Evolutionary conservation across 2,329 filamentous ascomycete species (phyloP), one percentile per base, ranked within the genome.

Genomic region (Aureobasidium lini): DNA sequence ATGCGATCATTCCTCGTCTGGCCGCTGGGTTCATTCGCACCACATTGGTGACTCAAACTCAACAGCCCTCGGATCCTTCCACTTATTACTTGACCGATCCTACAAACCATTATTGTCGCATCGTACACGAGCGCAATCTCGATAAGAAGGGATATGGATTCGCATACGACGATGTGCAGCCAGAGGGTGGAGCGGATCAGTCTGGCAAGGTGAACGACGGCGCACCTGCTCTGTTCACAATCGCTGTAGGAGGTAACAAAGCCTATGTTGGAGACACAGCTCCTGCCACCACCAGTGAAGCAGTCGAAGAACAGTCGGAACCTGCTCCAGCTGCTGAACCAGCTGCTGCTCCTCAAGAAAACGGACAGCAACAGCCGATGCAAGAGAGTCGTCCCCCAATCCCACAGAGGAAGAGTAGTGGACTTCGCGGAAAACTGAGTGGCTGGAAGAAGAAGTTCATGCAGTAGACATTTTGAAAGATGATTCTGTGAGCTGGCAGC

Each of bases 11-110:
- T 3, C 87, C 90, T 0, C 81, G 90, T n/a, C 75, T 95, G 9
- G 83, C 87, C 0, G 89, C 90, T 1, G 88, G 87, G 0, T 83
- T 94, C 64, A 90, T 92, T 70, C 81, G 90, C 18, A 84, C 82
- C n/a, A 90, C 87, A 5, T 72, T 94, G 60, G 72, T 88, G 49
- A 70, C 70, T 3, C 70, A 71, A 8, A 71, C 74, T 11, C 66
- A 67, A 63, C 67, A 77, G 66, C 70, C 77, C 57, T 62, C 74
- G 43, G 56, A 64, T 4, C 70, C 71, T 1, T 43, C 64, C 10
- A 71, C 70, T 1, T 73, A 71, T 62, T 73, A 72, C 62, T 52
- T 43, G 2, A 61, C 64, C 18, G 66, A 69, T 44, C 67, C 69
- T 0, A 79, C 77, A 13, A 79, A 79, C 65, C 84, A 86, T 67